Evolutionary conservation across 345 rosid genomes (phyloP), one percentile per base, ranked within the genome.

Genomic region (Corchorus olitorius): DNA sequence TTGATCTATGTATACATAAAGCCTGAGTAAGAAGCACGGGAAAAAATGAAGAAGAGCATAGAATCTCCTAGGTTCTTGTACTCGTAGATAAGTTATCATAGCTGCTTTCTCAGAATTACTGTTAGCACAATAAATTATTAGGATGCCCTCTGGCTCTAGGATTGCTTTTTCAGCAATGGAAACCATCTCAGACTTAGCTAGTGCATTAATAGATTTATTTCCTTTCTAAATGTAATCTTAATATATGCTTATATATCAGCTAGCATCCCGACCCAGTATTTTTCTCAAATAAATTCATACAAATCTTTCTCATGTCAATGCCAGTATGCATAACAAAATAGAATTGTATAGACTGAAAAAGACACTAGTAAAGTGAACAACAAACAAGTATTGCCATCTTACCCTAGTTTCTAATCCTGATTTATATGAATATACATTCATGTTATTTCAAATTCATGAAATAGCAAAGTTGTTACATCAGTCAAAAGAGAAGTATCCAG

Each of bases 41-140:
- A 64, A 82, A 61, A 78, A 79, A 81, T 45, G 73, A 84, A 79
- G 84, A 85, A 78, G 75, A 80, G 70, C 66, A 80, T 84, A 86
- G 89, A 86, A 82, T 56, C 22, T 79, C 75, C 76, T 88, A 87
- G 89, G 79, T 83, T 82, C 86, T 88, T 83, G 78, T 87, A 78
- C 75, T 75, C 68, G 83, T 89, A 89, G 92, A 85, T 82, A 81
- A 70, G 70, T 84, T 78, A 72, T 78, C 61, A 72, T 86, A 84
- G 82, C 75, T 83, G 79, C 78, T 80, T 77, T 81, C 79, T 59
- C 59, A 62, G 79, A 81, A 84, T 52, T 35, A 70, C 84, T 83
- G 76, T 56, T 90, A 84, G 92, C 77, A 75, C 69, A 83, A 88
- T 83, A 86, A 85, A 76, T 71, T 77, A 84, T 69, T 83, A 87